Conservation (phyloP, 1,139 yeast genomes). For the Kluyveromyces sp. region DNA sequence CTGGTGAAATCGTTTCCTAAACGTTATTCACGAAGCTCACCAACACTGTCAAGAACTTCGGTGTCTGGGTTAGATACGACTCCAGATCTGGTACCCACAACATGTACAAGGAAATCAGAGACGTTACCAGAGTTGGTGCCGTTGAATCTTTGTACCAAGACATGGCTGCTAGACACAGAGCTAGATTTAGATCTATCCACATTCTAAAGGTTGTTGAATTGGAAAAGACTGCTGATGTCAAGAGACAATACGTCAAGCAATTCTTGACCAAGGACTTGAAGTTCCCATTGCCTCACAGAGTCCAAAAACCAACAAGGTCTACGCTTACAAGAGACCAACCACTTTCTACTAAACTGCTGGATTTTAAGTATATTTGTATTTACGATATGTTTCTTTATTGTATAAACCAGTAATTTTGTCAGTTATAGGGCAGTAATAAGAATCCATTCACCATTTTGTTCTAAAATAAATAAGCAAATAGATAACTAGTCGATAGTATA, state of each 20-base stretch:
- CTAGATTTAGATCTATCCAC: conserved; percentile 99
- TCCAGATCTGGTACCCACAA: conserved; percentile 99
- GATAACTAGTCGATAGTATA: neutral
- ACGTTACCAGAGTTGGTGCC: conserved; percentile 98
- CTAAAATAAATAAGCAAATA: neutral
- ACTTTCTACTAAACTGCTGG: conserved; percentile 70
- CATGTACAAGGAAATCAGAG: conserved; percentile 99
- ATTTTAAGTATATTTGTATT: conserved; percentile 5
- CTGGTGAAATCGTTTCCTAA: conserved; percentile 98
- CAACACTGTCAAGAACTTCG: conserved; percentile 99
- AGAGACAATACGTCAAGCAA: conserved; percentile 99
- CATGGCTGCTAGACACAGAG: conserved; percentile 99
- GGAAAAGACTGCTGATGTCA: conserved; percentile 95
- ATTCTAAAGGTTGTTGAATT: conserved; percentile 97
- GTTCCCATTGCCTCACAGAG: conserved; percentile 99
- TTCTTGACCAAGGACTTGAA: conserved; percentile 91
- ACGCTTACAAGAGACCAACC: conserved; percentile 89
- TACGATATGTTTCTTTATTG: conserved; percentile 5
- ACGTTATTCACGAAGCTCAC: conserved; percentile 85
- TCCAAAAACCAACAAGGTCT: conserved; percentile 82
- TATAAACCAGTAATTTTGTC: conserved; percentile 6
- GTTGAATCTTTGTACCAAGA: conserved; percentile 98
- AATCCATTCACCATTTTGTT: conserved; percentile 4
- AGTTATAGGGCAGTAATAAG: conserved; percentile 5
- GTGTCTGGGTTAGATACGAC: conserved; percentile 99